Evolutionary conservation across 106 monocot species (phyloP).

Genomic region (Iris macrosiphon): DNA sequence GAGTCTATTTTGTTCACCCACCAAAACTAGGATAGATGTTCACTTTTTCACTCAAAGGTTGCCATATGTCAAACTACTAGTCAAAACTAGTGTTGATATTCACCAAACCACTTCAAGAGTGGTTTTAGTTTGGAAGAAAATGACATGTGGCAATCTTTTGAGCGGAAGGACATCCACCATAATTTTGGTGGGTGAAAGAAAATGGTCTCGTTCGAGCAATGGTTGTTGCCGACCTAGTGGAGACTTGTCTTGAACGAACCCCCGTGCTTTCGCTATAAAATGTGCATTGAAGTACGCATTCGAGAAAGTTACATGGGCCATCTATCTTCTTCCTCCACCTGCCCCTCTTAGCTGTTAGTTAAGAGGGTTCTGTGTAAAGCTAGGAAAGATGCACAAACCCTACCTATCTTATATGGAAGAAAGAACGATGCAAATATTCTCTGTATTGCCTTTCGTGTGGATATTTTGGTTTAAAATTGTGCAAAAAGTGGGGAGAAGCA

Average conservation of each 20-base stretch:
- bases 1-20: no score
- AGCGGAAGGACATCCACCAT: background rate
- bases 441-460: background rate
- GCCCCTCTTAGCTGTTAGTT: constrained; percentile 1
- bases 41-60: no score
- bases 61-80: no score
- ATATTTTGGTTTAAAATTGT: background rate
- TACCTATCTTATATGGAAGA: background rate
- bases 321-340: background rate
- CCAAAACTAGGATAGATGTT: no score
- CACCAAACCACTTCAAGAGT: no score
- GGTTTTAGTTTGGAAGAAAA: no score
- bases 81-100: no score
- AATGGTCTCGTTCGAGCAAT: no score
- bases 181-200: no score
- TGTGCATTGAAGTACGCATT: background rate
- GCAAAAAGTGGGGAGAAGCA: background rate
- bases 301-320: background rate
- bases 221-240: no score
- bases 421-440: constrained; percentile 4
- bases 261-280: background rate
- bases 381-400: background rate
- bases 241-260: no score
- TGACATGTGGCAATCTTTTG: background rate
- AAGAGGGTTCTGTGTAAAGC: background rate